Conservation (phyloP, 2,329 filamentous ascomycete species). For the Fusarium papillatum region DNA sequence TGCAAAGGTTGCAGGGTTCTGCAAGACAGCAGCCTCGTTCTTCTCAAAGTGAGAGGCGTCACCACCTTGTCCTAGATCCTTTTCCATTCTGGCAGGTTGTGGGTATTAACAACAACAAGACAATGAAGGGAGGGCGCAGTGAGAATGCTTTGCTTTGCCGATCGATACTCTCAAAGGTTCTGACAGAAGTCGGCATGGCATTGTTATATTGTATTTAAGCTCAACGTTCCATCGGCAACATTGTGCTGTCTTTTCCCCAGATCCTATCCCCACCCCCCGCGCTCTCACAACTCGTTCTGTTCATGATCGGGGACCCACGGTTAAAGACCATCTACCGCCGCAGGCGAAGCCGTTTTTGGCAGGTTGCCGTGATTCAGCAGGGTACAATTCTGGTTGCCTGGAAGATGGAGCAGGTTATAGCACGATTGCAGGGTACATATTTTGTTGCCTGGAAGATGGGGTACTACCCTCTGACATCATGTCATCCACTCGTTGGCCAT, state of each 20-base stretch:
- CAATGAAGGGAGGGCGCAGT: not conserved
- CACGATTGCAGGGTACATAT: conserved; percentile 7
- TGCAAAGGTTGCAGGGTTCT: not conserved
- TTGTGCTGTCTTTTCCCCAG: not conserved
- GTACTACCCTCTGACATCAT: conserved; percentile 7
- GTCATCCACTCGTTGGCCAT: not conserved
- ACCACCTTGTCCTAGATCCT: not conserved
- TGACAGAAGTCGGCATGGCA: not conserved
- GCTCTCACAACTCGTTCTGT: not conserved
- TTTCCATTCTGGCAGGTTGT: conserved; percentile 4
- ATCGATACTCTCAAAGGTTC: not conserved
- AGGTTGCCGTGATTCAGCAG: not conserved
- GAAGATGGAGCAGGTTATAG: not conserved
- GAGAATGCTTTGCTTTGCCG: not conserved
- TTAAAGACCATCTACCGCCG: not conserved
- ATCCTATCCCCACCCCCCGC: conserved; percentile 3
- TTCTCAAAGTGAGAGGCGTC: conserved; percentile 5
- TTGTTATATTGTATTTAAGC: not conserved
- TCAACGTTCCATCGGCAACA: not conserved
- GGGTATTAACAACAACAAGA: not conserved
- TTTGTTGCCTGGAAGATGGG: conserved; percentile 1
- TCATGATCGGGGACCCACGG: not conserved
- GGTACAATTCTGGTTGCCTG: conserved; percentile 3
- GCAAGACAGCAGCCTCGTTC: not conserved
- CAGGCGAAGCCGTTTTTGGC: not conserved